phyloP scores from a whole-genome alignment of 163 green algal genomes.

The Trebouxiophyceae sp. region DNA sequence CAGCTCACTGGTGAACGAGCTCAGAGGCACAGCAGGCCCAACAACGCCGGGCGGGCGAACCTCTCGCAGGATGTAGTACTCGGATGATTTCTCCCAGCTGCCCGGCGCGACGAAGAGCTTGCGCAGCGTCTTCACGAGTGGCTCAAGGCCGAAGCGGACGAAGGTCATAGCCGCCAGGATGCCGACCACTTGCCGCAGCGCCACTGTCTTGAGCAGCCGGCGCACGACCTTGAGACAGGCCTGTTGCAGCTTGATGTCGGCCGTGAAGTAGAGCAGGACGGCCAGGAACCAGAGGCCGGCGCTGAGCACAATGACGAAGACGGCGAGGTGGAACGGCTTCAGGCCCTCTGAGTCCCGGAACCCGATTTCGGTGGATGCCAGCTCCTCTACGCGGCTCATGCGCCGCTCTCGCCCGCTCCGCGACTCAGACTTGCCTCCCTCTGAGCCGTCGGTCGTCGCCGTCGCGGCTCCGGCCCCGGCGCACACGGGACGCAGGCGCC shows the following conservation, averaged over 20 bases:
- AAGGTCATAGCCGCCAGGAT: slow-evolving; percentile 51
- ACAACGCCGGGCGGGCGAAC: no score
- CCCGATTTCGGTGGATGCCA: background rate
- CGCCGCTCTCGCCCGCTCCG: slow-evolving; percentile 61
- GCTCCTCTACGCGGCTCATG: slow-evolving; percentile 14
- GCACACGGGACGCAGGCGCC: no score
- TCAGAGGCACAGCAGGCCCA: no score
- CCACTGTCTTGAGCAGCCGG: slow-evolving; percentile 55
- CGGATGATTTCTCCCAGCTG: slow-evolving; percentile 42
- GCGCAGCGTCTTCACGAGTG: slow-evolving; percentile 35
- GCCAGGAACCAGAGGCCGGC: slow-evolving; percentile 43
- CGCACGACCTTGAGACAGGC: slow-evolving; percentile 31
- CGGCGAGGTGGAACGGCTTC: slow-evolving; percentile 18
- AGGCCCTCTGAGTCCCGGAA: slow-evolving; percentile 10
- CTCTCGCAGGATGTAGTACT: slow-evolving; percentile 73
- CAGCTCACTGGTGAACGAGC: no score
- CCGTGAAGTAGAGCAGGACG: slow-evolving; percentile 71
- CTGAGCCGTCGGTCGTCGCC: slow-evolving; percentile 71
- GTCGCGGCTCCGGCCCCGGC: no score
- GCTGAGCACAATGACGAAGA: slow-evolving; percentile 35
- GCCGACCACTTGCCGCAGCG: slow-evolving; percentile 45
- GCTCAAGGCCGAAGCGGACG: slow-evolving; percentile 43
- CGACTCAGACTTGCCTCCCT: slow-evolving; percentile 67
- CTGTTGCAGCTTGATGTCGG: slow-evolving; percentile 59
- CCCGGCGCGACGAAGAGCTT: slow-evolving; percentile 29